Base-by-base conservation (phyloP, 23 red algal genomes). In the Agarophyton chilense region DNA sequence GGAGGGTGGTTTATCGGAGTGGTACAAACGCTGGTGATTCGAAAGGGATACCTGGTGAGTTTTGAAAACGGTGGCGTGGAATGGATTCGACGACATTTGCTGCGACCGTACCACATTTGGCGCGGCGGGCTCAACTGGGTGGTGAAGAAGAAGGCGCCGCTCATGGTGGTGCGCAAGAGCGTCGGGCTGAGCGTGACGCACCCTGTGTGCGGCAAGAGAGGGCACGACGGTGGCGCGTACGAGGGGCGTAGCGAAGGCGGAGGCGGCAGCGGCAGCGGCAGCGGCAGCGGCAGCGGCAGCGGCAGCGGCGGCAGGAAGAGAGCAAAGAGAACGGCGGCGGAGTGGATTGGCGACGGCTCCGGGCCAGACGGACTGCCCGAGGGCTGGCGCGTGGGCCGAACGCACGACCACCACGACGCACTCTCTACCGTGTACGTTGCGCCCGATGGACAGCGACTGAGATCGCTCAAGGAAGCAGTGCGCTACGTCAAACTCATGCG, bases 61-160 rank as follows among this genome's bases (percentile, higher is more conserved):
- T 87, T 84, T 26, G 94, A 90, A 32, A 79, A 52, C 44, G 73
- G 78, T 12, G 57, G 40, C 18, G 86, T 82, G 55, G 41, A 56
- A 18, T 96, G 94, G 94, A 47, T 87, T 75, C 87, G 70, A 39
- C 81, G 81, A 25, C 80, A 74, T 29, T 24, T 50, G 70, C 55
- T 96, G 72, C 80, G 94, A 19, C 81, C 94, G 52, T 88, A 96
- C 38, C 86, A 84, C 24, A 96, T 85, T 29, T 96, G 94, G 94
- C 84, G 81, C 18, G 88, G 94, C 8, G 86, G 87, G 10, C 52
- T 79, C 19, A 64, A 74, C 18, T 96, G 94, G 94, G 86, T 86
- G 61, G 62, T 83, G 54, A 92, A 91, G 74, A 92, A 60, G 53
- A 96, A 96, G 65, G 43, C 85, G 51, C 85, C 85, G 42, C 43